A percentile compares a stretch with the other conserved stretches of the same genome.
Evolutionary conservation across 2,329 filamentous ascomycete species (phyloP).

Genomic region (Talaromyces piceae): DNA sequence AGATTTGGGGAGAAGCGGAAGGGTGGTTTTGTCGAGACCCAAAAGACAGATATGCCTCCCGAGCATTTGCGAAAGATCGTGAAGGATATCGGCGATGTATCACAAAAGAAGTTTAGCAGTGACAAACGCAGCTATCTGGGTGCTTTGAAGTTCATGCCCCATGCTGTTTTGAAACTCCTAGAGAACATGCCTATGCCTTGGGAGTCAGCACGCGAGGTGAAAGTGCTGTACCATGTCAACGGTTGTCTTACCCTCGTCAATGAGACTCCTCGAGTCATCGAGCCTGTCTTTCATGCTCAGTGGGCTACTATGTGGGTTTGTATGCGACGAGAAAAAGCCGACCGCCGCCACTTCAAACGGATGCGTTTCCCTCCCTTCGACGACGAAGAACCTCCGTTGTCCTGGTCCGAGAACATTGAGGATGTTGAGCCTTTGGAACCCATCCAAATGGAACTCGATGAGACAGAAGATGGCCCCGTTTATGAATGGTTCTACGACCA

Average conservation of each 20-base stretch:
- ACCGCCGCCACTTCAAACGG: conserved; percentile 90
- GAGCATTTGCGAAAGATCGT: conserved; percentile 98
- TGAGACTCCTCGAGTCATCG: conserved; percentile 91
- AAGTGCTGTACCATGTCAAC: conserved; percentile 97
- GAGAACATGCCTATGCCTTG: conserved; percentile 99
- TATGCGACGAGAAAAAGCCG: conserved; percentile 97
- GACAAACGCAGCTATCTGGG: conserved; percentile 98
- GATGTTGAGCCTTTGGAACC: conserved; percentile 96
- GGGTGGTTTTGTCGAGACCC: conserved; percentile 91
- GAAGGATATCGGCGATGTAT: conserved; percentile 96
- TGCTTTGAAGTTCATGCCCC: conserved; percentile 97
- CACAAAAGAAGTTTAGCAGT: conserved; percentile 97
- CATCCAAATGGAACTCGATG: conserved; percentile 96
- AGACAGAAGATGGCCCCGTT: conserved; percentile 82
- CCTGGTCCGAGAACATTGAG: conserved; percentile 98
- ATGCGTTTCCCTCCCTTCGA: conserved; percentile 99
- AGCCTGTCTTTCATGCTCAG: conserved; percentile 94
- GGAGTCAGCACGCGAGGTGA: conserved; percentile 93
- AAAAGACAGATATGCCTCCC: conserved; percentile 97
- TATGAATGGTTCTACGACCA: conserved; percentile 98
- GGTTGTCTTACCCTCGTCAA: conserved; percentile 95
- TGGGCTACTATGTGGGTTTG: conserved; percentile 99
- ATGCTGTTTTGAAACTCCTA: conserved; percentile 90
- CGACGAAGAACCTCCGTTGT: conserved; percentile 93
- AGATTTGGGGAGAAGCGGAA: conserved; percentile 96